A percentile compares a stretch with the other conserved stretches of the same genome.
phyloP scores from a whole-genome alignment of 805 yeast species.

The Diddensiella santjacobensis region DNA sequence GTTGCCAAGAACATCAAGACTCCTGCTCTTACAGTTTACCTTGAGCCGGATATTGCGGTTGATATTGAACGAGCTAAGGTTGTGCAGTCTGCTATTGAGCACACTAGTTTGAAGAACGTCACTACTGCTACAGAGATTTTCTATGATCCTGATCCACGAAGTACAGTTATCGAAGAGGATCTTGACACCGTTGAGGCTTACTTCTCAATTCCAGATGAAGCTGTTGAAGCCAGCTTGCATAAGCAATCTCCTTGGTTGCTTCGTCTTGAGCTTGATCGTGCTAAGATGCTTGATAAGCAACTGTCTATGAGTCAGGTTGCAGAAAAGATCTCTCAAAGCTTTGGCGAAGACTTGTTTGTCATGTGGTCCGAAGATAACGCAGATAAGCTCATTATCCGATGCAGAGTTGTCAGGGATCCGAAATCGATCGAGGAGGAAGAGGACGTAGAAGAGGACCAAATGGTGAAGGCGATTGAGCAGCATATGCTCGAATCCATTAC shows the following conservation, averaged over 20 bases:
- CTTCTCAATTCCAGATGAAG: slow-evolving; percentile 96
- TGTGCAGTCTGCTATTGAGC: slow-evolving; percentile 95
- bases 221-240: slow-evolving; percentile 87
- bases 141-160: slow-evolving; percentile 97
- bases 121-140: slow-evolving; percentile 96
- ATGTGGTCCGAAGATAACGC: slow-evolving; percentile 99
- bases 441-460: slow-evolving; percentile 95
- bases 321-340: slow-evolving; percentile 85
- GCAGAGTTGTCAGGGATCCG: slow-evolving; percentile 97
- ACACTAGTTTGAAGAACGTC: slow-evolving; percentile 89
- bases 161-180: slow-evolving; percentile 96
- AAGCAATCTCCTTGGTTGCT: slow-evolving; percentile 97
- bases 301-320: slow-evolving; percentile 98
- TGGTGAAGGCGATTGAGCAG: slow-evolving; percentile 89
- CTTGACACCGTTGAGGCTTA: slow-evolving; percentile 95
- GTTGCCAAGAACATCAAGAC: slow-evolving; percentile 98
- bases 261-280: slow-evolving; percentile 95
- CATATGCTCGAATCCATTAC: slow-evolving; percentile 95
- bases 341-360: slow-evolving; percentile 92
- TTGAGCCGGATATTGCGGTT: slow-evolving; percentile 71
- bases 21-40: slow-evolving; percentile 97
- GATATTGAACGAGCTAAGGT: slow-evolving; percentile 94
- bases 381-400: slow-evolving; percentile 92
- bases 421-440: slow-evolving; percentile 89
- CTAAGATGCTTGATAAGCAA: slow-evolving; percentile 97